phyloP scores from a whole-genome alignment of 2,329 filamentous ascomycete genomes.

The Diaporthe australafricana region DNA sequence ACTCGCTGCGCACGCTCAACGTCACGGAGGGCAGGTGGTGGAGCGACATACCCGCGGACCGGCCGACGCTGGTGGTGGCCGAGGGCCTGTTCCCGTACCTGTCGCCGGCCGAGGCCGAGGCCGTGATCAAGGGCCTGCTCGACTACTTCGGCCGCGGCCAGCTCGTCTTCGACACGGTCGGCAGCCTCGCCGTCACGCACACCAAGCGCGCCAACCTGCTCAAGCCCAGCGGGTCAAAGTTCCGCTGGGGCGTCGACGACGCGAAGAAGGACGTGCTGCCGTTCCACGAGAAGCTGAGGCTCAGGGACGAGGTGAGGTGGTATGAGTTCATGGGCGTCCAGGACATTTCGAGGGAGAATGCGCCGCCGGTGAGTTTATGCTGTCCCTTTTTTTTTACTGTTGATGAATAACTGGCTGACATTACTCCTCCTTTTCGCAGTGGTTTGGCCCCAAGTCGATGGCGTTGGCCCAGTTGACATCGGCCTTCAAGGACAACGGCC shows the following conservation, averaged over 20 bases:
- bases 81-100: conserved; percentile 28
- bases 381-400: background rate
- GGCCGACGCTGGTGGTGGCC: conserved; percentile 32
- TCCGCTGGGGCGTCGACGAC: conserved; percentile 33
- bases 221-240: conserved; percentile 16
- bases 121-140: conserved; percentile 8
- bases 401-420: background rate
- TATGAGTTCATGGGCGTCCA: conserved; percentile 29
- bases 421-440: background rate
- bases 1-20: conserved; percentile 20
- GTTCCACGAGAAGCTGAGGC: conserved; percentile 22
- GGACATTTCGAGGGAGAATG: conserved; percentile 13
- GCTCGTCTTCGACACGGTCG: conserved; percentile 29
- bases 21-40: conserved; percentile 30
- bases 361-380: conserved; percentile 12
- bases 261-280: conserved; percentile 1
- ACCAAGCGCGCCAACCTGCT: conserved; percentile 2
- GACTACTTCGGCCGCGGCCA: conserved; percentile 32
- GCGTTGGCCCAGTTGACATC: conserved; percentile 10
- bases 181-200: conserved; percentile 3
- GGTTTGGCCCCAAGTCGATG: conserved; percentile 33
- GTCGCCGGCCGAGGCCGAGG: conserved; percentile 3
- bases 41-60: conserved; percentile 25
- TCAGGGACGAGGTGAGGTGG: conserved; percentile 27
- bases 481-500: conserved; percentile 12